Percentiles rank a stretch among this genome's conserved stretches.
Evolutionary conservation across 73 alveolate species (phyloP).

Genomic region (Blepharisma japonicum): DNA sequence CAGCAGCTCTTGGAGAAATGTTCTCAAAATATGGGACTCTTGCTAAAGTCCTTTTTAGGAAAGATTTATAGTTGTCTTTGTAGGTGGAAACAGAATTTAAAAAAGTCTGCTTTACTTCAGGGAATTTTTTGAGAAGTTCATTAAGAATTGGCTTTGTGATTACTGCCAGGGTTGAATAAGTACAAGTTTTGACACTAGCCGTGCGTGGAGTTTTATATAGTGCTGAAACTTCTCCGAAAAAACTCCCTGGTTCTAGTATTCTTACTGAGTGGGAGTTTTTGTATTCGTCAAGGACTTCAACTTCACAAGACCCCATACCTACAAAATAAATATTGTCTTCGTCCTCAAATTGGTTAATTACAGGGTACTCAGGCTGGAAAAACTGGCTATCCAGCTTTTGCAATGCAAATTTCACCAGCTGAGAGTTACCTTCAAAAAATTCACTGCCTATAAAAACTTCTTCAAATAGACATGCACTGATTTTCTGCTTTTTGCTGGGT

Average conservation of each 20-base stretch:
- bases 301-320: neutral
- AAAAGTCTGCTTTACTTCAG: slow-evolving; percentile 25
- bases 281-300: slow-evolving; percentile 9
- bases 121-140: slow-evolving; percentile 45
- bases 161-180: slow-evolving; percentile 64
- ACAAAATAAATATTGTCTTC: slow-evolving; percentile 44
- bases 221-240: slow-evolving; percentile 80
- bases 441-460: slow-evolving; percentile 30
- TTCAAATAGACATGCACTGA: slow-evolving; percentile 43
- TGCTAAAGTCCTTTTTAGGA: neutral
- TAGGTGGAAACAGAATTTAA: neutral
- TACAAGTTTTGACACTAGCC: slow-evolving; percentile 74
- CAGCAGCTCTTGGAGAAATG: neutral
- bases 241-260: slow-evolving; percentile 33
- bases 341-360: slow-evolving; percentile 44
- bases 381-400: slow-evolving; percentile 30
- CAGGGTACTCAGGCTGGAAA: slow-evolving; percentile 52
- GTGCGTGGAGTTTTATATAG: slow-evolving; percentile 66
- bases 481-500: slow-evolving; percentile 51
- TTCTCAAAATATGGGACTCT: neutral
- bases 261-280: slow-evolving; percentile 29
- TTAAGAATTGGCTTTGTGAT: slow-evolving; percentile 29
- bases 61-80: slow-evolving; percentile 2
- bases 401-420: slow-evolving; percentile 37
- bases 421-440: slow-evolving; percentile 34